These are phyloP conservation scores for Pelargonium nanum DNA, from an alignment of 345 rosid species.

Conservation along the genomic window DNA sequence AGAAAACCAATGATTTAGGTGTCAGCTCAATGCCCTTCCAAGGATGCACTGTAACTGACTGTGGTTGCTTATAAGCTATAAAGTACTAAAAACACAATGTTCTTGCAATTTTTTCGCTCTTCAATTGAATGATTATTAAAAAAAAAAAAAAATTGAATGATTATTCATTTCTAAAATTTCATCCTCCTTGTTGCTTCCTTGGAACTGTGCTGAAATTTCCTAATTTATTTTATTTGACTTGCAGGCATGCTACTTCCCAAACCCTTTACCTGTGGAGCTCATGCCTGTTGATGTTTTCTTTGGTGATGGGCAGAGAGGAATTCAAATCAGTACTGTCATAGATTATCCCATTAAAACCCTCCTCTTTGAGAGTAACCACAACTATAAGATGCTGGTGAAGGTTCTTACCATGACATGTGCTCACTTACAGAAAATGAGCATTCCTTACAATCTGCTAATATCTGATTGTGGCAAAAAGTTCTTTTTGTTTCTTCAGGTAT, in stretches of 20 bases:
- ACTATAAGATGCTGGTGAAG: constrained; percentile 17
- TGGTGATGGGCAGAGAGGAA: constrained; percentile 10
- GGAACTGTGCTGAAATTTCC: too few species aligned
- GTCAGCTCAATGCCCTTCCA: too few species aligned
- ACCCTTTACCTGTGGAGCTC: constrained; percentile 24
- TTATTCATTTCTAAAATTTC: too few species aligned
- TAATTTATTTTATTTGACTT: constrained; percentile 7
- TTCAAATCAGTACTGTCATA: constrained; percentile 13
- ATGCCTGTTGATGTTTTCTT: constrained; percentile 20
- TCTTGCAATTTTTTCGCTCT: too few species aligned
- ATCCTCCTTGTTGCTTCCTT: too few species aligned
- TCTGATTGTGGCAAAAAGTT: constrained; percentile 22
- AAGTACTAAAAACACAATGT: too few species aligned
- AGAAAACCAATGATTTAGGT: background rate
- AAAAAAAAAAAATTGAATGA: too few species aligned
- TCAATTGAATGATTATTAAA: too few species aligned
- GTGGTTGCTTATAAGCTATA: too few species aligned
- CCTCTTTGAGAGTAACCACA: constrained; percentile 13
- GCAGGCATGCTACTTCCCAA: constrained; percentile 28
- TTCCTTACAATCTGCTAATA: constrained; percentile 22
- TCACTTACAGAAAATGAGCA: constrained; percentile 16
- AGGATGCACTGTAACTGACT: too few species aligned
- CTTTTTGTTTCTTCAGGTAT: constrained; percentile 32
- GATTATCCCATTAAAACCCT: constrained; percentile 29
- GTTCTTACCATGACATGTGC: constrained; percentile 18